Base-by-base conservation (phyloP, 257 asterid species). In the Penstemon barbatus region DNA sequence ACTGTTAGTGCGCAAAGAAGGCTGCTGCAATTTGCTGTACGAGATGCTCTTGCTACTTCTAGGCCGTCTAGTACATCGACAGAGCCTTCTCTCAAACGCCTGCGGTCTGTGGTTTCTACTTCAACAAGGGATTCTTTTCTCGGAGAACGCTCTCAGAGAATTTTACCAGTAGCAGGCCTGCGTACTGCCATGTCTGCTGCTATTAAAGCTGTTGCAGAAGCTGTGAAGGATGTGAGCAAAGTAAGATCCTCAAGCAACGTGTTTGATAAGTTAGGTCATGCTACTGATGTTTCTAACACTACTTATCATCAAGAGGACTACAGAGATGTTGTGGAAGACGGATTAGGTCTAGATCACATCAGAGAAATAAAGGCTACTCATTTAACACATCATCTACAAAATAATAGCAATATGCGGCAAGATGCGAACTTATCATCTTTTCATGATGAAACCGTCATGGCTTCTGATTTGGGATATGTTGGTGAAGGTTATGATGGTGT, bases 1-100 rank as follows among this genome's bases (percentile, higher is more conserved):
- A 44, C 89, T 48, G 79, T 84, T 40, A 80, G 85, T 82, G 98
- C 95, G 19, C 78, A 97, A 9, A 78, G 96, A 75, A 89, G 99
- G 63, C 74, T 94, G 77, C 90, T 94, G 74, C 99, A 91, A 72
- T 87, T 81, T 77, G 99, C 99, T 18, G 95, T 94, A 50, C 91
- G 97, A 58, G 99, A 94, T 82, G 97, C 99, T 46, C 91, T 94
- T 50, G 93, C 80, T 62, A 82, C 95, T 72, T 80, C 89, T 59
- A 83, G 84, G 85, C 80, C 88, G 25, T 70, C 86, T 56, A 83
- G 60, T 75, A 66, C 78, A 62, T 63, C 74, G 53, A 13, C 75
- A 39, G 90, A 86, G 62, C 86, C 88, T 68, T 89, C 95, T 56
- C 64, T 61, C 58, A 94, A 91, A 71, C 94, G 97, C 61, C 91